Conservation (phyloP, 2,329 filamentous ascomycete genomes). For the Penicillium psychrosexuale region DNA sequence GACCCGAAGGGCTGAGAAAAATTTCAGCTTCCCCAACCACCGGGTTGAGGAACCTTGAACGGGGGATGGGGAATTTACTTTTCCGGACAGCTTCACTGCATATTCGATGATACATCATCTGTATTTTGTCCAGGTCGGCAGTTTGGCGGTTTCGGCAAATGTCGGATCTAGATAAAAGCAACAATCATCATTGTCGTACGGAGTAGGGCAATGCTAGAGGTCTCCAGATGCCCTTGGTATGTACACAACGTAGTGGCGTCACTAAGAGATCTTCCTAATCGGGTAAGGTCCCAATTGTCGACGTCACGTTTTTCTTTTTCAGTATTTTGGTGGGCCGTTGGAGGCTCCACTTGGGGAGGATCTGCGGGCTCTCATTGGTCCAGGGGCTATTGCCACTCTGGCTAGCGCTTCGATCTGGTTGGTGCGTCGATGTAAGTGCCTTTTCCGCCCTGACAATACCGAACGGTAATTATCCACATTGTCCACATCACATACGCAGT, state of each 20-base stretch:
- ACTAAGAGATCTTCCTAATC: not conserved
- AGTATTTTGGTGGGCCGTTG: conserved; percentile 8
- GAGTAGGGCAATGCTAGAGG: not conserved
- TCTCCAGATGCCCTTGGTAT: not conserved
- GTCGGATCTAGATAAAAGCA: not conserved
- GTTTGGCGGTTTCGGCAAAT: not conserved
- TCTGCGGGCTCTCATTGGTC: not conserved
- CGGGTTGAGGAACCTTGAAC: not conserved
- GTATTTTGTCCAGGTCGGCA: not conserved
- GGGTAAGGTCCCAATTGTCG: conserved; percentile 11
- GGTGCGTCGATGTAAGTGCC: conserved; percentile 12
- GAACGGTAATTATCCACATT: not conserved
- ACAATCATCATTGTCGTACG: conserved; percentile 6
- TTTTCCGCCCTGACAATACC: not conserved
- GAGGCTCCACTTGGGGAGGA: not conserved
- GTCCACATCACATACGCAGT: not conserved
- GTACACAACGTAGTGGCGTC: not conserved
- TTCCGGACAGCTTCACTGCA: not conserved
- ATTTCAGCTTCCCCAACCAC: not conserved
- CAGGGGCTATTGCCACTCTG: conserved; percentile 9
- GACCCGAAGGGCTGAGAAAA: conserved; percentile 3
- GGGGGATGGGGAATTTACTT: not conserved
- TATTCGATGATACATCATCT: not conserved
- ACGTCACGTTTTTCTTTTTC: conserved; percentile 18
- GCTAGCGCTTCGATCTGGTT: conserved; percentile 9